Percentiles rank a stretch among this genome's conserved stretches.
Conservation (phyloP, 2,329 filamentous ascomycete genomes). For the Daldinia eschscholtzii region DNA sequence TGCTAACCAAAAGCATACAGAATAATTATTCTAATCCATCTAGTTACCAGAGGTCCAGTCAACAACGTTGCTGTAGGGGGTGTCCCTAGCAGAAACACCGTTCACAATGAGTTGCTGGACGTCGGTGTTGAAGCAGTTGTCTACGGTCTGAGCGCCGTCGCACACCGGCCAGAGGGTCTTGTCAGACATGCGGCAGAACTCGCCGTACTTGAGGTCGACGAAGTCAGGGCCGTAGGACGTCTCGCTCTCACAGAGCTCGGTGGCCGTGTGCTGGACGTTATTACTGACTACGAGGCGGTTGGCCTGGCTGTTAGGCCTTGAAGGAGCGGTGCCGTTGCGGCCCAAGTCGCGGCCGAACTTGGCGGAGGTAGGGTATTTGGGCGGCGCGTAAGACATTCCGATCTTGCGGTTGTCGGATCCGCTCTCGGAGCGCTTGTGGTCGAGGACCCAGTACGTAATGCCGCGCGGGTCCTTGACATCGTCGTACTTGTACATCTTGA, state of each 20-base stretch:
- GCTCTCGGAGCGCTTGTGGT: conserved; percentile 25
- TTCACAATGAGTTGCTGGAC: conserved; percentile 37
- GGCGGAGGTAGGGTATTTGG: conserved; percentile 34
- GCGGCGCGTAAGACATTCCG: conserved; percentile 21
- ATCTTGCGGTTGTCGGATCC: neutral
- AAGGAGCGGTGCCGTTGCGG: neutral
- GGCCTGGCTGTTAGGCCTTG: conserved; percentile 12
- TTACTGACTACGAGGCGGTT: conserved; percentile 43
- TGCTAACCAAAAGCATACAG: neutral
- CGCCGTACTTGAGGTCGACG: conserved; percentile 35
- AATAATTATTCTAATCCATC: neutral
- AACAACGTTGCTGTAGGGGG: conserved; percentile 37
- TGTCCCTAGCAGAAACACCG: conserved; percentile 36
- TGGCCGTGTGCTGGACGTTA: conserved; percentile 37
- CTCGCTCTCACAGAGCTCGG: conserved; percentile 43
- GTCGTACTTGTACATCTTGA: conserved; percentile 41
- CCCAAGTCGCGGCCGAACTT: conserved; percentile 23
- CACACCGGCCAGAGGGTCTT: conserved; percentile 46
- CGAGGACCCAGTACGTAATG: conserved; percentile 38
- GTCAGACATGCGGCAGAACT: conserved; percentile 51
- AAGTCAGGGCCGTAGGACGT: conserved; percentile 49
- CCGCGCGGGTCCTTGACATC: conserved; percentile 33
- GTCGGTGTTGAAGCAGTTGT: conserved; percentile 44
- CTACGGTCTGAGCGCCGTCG: conserved; percentile 9
- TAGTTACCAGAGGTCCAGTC: conserved; percentile 38